Evolutionary conservation across 2,329 filamentous ascomycete genomes (phyloP), one percentile per base, ranked within the genome.

Genomic region (Aspergillus pseudonomiae): DNA sequence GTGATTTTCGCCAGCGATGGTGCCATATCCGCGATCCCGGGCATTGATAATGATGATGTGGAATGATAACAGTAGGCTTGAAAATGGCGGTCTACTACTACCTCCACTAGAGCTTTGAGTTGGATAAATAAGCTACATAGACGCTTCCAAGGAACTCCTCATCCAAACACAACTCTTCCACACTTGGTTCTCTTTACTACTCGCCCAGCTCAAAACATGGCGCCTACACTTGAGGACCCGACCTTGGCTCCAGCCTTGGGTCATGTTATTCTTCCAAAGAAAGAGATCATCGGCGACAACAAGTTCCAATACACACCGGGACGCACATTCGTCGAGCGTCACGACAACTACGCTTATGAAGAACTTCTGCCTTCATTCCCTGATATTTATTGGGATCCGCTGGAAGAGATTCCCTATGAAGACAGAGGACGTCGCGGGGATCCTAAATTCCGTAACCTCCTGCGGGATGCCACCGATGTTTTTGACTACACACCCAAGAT

Each of bases 401-500:
- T 87, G 39, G 76, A 76, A 34, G 78, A 85, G 45, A 74, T 82
- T 0, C 78, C 80, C 0, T 85, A 87, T 64, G 70, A 79, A 57
- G 85, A 88, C 68, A 85, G 84, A 68, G 85, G 84, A 6, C 74
- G 84, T 46, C 77, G 82, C 28, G 85, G 85, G n/a, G 81, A 86
- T 63, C 79, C 82, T 6, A 76, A 82, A 24, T 87, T 86, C 73
- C 81, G 82, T 62, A 81, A 84, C 66, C 79, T 88, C 4, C 78
- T 87, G 24, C 74, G 77, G 36, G 77, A 78, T 11, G 85, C 85
- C 16, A 84, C 84, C 0, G 82, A 84, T 30, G 79, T 87, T 43
- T 85, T 86, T 65, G 85, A 88, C 70, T 85, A 84, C 71, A 85
- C 80, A 46, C 84, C 83, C 21, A 85, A 85, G 67, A 84, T 86